phyloP scores from a whole-genome alignment of 1,139 yeast species.

The Suhomyces wounanorum region DNA sequence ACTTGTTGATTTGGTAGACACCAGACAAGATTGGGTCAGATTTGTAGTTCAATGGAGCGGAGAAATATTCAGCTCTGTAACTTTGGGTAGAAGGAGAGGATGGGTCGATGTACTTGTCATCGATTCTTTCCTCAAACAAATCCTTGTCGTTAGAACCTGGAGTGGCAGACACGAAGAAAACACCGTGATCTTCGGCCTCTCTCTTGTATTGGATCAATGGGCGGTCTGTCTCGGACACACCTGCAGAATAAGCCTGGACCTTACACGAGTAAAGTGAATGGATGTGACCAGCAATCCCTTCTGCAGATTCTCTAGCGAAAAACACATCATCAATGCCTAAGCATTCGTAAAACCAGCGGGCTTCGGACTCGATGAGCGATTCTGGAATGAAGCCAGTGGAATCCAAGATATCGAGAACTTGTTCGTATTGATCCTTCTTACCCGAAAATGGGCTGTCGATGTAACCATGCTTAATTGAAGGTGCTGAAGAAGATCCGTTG shows the following conservation, averaged over 20 bases:
- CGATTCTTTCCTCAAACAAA: slow-evolving; percentile 68
- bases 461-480: slow-evolving; percentile 58
- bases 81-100: slow-evolving; percentile 42
- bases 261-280: slow-evolving; percentile 92
- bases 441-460: slow-evolving; percentile 76
- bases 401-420: slow-evolving; percentile 81
- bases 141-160: slow-evolving; percentile 40
- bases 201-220: slow-evolving; percentile 73
- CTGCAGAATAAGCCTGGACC: slow-evolving; percentile 71
- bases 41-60: slow-evolving; percentile 61
- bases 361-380: slow-evolving; percentile 78
- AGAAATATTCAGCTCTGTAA: slow-evolving; percentile 83
- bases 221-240: slow-evolving; percentile 23
- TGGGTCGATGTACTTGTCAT: slow-evolving; percentile 73
- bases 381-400: slow-evolving; percentile 89
- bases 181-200: slow-evolving; percentile 85
- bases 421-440: slow-evolving; percentile 76
- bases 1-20: slow-evolving; percentile 36
- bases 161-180: slow-evolving; percentile 75
- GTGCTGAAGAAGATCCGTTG: slow-evolving; percentile 32
- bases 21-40: slow-evolving; percentile 50
- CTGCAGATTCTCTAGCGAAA: slow-evolving; percentile 82
- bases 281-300: slow-evolving; percentile 78
- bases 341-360: slow-evolving; percentile 84
- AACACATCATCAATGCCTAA: slow-evolving; percentile 92